These are phyloP conservation scores for Chloranthus sessilifolius DNA, from an alignment of 164 flowering plant species.

Conservation along the genomic window DNA sequence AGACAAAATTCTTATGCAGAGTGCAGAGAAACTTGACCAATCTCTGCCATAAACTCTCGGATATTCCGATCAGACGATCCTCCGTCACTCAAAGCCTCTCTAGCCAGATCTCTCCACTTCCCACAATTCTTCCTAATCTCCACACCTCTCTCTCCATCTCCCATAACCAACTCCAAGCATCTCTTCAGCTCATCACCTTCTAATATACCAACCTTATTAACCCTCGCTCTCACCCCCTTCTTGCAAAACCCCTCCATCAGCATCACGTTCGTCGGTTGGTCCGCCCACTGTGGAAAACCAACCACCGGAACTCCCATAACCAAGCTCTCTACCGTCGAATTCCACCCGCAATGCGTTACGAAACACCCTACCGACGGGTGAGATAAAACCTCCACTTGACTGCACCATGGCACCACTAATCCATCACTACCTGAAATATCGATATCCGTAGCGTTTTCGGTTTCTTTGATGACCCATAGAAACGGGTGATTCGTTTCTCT, in stretches of 20 bases:
- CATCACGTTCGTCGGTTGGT: constrained; percentile 17
- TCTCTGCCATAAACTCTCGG: constrained; percentile 26
- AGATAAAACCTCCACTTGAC: constrained; percentile 37
- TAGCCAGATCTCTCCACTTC: constrained; percentile 8
- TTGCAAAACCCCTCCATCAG: constrained; percentile 33
- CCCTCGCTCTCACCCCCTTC: constrained; percentile 27
- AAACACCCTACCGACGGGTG: constrained; percentile 34
- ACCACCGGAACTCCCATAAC: constrained; percentile 46
- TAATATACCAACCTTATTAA: constrained; percentile 24
- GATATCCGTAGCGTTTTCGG: background rate
- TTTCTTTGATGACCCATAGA: constrained; percentile 25
- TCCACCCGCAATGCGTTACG: constrained; percentile 15
- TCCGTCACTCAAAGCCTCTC: constrained; percentile 5
- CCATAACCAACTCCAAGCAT: constrained; percentile 50
- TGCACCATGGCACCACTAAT: constrained; percentile 43
- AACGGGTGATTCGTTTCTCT: constrained; percentile 9
- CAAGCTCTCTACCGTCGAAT: constrained; percentile 21
- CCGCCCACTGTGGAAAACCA: constrained; percentile 36
- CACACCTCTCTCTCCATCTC: constrained; percentile 24
- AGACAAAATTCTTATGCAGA: background rate
- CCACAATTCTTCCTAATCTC: constrained; percentile 18
- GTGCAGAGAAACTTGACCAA: constrained; percentile 5
- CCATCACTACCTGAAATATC: background rate
- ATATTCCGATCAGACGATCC: constrained; percentile 12
- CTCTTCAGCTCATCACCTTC: constrained; percentile 33